These are phyloP conservation scores for Phytophthora sansomeana DNA, from an alignment of 352 stramenopile species.

Conservation along the genomic window DNA sequence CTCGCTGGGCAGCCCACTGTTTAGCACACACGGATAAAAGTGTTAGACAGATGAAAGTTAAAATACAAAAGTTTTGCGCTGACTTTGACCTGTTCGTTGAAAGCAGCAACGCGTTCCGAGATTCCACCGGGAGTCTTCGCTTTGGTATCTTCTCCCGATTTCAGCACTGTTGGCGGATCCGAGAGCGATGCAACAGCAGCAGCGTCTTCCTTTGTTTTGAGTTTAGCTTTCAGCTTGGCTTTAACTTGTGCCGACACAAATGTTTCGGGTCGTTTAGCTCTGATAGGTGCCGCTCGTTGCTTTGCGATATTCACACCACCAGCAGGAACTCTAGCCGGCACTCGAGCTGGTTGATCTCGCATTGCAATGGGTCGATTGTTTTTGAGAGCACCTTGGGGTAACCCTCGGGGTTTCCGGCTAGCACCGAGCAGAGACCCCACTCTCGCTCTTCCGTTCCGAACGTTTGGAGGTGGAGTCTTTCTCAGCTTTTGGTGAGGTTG, in stretches of 20 bases:
- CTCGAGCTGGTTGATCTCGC: constrained; percentile 16
- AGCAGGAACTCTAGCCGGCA: constrained; percentile 17
- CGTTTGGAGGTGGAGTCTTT: constrained; percentile 7
- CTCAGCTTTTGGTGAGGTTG: constrained; percentile 1
- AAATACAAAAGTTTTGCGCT: background rate
- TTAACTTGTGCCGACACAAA: constrained; percentile 14
- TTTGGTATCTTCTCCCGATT: constrained; percentile 1
- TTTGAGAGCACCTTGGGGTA: constrained; percentile 17
- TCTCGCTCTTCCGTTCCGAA: constrained; percentile 8
- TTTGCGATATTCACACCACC: constrained; percentile 14
- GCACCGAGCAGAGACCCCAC: constrained; percentile 24
- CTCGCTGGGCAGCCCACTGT: constrained; percentile 57
- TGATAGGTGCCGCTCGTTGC: constrained; percentile 9
- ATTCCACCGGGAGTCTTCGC: constrained; percentile 2
- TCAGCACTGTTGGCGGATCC: constrained; percentile 19
- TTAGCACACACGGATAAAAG: background rate
- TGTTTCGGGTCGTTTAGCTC: constrained; percentile 4
- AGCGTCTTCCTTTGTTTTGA: constrained; percentile 28
- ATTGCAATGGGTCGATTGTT: constrained; percentile 18
- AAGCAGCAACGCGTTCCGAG: constrained; percentile 59
- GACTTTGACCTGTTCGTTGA: constrained; percentile 74
- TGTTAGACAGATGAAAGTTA: background rate
- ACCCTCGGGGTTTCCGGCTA: constrained; percentile 29
- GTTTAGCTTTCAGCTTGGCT: constrained; percentile 21
- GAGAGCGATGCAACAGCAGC: constrained; percentile 32